Conservation (phyloP, 2,329 filamentous ascomycete genomes). For the Simplicillium sp. region DNA sequence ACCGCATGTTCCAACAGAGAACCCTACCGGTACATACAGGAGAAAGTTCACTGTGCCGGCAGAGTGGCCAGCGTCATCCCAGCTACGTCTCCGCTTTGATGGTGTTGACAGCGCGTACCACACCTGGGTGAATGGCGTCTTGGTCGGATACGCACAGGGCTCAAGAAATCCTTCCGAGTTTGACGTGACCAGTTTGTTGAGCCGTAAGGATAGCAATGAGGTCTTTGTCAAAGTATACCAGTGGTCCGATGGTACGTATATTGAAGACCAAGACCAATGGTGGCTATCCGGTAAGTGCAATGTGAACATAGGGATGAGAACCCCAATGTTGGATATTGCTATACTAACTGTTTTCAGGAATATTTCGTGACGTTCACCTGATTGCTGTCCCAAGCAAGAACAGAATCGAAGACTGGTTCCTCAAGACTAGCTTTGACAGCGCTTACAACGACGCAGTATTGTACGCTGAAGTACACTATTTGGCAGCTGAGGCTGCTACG, state of each 20-base stretch:
- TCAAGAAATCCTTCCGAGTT: slow-evolving; percentile 61
- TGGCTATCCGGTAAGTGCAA: slow-evolving; percentile 44
- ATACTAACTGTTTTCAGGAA: slow-evolving; percentile 25
- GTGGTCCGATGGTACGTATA: slow-evolving; percentile 59
- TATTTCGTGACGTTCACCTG: slow-evolving; percentile 58
- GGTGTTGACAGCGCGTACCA: slow-evolving; percentile 66
- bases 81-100: slow-evolving; percentile 57
- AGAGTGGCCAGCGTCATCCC: slow-evolving; percentile 30
- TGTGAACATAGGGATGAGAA: background rate
- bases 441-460: slow-evolving; percentile 42
- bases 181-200: slow-evolving; percentile 46
- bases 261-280: slow-evolving; percentile 64
- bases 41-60: slow-evolving; percentile 43
- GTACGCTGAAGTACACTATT: slow-evolving; percentile 34
- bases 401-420: slow-evolving; percentile 47
- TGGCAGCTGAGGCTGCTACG: slow-evolving; percentile 19
- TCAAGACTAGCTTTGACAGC: slow-evolving; percentile 43
- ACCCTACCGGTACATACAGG: slow-evolving; percentile 55
- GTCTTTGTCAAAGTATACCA: slow-evolving; percentile 60
- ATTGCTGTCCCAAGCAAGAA: slow-evolving; percentile 41
- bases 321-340: background rate
- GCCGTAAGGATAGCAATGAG: slow-evolving; percentile 33
- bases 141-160: slow-evolving; percentile 61
- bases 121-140: slow-evolving; percentile 54
- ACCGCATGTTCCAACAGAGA: slow-evolving; percentile 51